A percentile compares a stretch with the other conserved stretches of the same genome.
These are phyloP conservation scores for Tagetes patula DNA, from an alignment of 129 eudicot genomes.

Conservation along the genomic window DNA sequence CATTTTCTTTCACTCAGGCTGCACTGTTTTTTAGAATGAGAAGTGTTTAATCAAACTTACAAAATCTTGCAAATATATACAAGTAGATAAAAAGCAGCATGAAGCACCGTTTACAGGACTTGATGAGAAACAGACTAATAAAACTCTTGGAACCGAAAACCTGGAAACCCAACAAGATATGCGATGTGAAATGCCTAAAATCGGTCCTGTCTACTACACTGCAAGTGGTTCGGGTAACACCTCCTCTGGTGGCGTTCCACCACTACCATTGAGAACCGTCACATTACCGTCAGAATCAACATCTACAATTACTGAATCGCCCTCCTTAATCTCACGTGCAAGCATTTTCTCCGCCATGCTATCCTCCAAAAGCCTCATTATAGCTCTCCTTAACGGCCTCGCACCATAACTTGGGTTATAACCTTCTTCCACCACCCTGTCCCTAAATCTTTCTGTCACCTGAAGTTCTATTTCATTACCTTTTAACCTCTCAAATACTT, in stretches of 20 bases:
- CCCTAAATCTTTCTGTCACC: slow-evolving; percentile 35
- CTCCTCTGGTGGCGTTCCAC: slow-evolving; percentile 59
- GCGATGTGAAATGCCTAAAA: neutral
- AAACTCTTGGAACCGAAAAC: slow-evolving; percentile 3
- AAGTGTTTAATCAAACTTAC: neutral
- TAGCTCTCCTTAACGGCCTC: slow-evolving; percentile 53
- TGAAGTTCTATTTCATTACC: slow-evolving; percentile 38
- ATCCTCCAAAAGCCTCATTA: slow-evolving; percentile 50
- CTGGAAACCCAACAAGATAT: neutral
- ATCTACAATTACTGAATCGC: slow-evolving; percentile 40
- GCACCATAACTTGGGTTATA: slow-evolving; percentile 49
- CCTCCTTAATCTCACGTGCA: slow-evolving; percentile 42
- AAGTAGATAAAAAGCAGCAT: neutral
- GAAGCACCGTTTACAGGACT: neutral
- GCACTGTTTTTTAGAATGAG: too few species aligned
- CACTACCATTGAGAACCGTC: slow-evolving; percentile 66
- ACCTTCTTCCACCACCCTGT: slow-evolving; percentile 48
- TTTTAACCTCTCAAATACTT: slow-evolving; percentile 41
- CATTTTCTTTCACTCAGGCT: too few species aligned
- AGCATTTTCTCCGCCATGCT: slow-evolving; percentile 46
- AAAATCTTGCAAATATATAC: slow-evolving; percentile 31
- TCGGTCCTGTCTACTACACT: slow-evolving; percentile 11
- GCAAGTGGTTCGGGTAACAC: slow-evolving; percentile 26
- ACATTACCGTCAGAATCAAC: slow-evolving; percentile 35
- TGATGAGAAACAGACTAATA: neutral